Percentiles rank a stretch among this genome's conserved stretches.
Conservation (phyloP, 495 filamentous ascomycete species). For the Lasiosphaeris hirsuta region DNA sequence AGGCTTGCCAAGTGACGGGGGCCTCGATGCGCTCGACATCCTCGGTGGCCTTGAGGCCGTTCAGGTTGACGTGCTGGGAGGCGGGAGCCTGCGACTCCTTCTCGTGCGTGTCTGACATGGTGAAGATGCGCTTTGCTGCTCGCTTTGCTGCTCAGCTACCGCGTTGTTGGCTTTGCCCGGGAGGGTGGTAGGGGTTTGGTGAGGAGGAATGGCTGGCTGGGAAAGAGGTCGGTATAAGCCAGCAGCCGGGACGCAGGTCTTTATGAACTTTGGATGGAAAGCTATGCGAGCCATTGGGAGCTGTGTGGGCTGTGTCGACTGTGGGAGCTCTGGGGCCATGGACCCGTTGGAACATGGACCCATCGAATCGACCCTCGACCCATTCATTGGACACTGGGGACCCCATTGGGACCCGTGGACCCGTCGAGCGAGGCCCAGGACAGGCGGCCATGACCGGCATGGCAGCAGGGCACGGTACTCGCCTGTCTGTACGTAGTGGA, state of each 20-base stretch:
- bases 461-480: no score
- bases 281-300: neutral
- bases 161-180: neutral
- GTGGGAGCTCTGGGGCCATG: no score
- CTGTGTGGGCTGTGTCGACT: no score
- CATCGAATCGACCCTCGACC: neutral
- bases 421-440: no score
- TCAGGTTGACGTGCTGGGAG: neutral
- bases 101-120: slow-evolving; percentile 7
- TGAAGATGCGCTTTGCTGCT: neutral
- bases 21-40: slow-evolving; percentile 58
- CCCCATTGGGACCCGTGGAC: no score
- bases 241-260: slow-evolving; percentile 11
- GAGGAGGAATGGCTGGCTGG: slow-evolving; percentile 3
- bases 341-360: neutral
- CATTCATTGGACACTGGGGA: no score
- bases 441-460: no score
- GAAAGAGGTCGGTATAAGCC: neutral
- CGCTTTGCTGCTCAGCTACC: neutral
- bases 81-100: slow-evolving; percentile 5
- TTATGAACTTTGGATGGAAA: slow-evolving; percentile 3
- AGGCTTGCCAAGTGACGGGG: slow-evolving; percentile 62
- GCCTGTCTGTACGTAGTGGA: no score
- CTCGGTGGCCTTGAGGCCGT: slow-evolving; percentile 15
- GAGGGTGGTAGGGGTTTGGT: neutral